Conservation (phyloP, 331 rosid species). For the Arachis monticola region DNA sequence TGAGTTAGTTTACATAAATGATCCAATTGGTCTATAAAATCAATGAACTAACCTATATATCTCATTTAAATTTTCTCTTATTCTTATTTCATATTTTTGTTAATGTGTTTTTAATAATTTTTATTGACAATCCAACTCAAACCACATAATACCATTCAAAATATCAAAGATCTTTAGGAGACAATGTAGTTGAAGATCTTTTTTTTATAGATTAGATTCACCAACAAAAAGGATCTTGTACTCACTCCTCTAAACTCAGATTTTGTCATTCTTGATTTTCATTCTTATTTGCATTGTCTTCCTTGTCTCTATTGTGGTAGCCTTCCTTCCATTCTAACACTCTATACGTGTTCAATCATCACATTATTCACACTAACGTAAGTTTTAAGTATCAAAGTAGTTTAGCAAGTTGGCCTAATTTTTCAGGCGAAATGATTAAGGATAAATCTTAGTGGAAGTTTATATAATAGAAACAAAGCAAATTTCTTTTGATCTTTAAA, state of each 20-base stretch:
- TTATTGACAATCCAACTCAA: slow-evolving; percentile 47
- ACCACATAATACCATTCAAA: slow-evolving; percentile 94
- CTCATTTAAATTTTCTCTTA: too few relatives aligned
- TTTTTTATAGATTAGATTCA: slow-evolving; percentile 57
- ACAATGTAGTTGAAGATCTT: slow-evolving; percentile 66
- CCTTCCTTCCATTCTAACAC: slow-evolving; percentile 86
- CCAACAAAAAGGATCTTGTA: slow-evolving; percentile 68
- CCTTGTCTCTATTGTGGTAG: slow-evolving; percentile 83
- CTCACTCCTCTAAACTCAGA: slow-evolving; percentile 76
- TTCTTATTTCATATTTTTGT: too few relatives aligned
- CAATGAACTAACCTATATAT: too few relatives aligned
- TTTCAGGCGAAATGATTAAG: background rate
- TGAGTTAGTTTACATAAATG: too few relatives aligned
- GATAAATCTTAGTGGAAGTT: background rate
- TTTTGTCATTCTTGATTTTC: slow-evolving; percentile 63
- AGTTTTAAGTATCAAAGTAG: background rate
- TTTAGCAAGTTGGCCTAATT: background rate
- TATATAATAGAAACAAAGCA: background rate
- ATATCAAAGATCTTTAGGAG: slow-evolving; percentile 87
- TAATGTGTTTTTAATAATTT: too few relatives aligned
- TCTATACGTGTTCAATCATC: slow-evolving; percentile 42
- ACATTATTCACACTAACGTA: slow-evolving; percentile 16
- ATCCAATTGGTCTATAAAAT: too few relatives aligned
- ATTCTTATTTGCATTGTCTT: slow-evolving; percentile 58
- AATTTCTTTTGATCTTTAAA: background rate